phyloP scores from a whole-genome alignment of 352 stramenopile species.

The Phytophthora pseudosyringae region DNA sequence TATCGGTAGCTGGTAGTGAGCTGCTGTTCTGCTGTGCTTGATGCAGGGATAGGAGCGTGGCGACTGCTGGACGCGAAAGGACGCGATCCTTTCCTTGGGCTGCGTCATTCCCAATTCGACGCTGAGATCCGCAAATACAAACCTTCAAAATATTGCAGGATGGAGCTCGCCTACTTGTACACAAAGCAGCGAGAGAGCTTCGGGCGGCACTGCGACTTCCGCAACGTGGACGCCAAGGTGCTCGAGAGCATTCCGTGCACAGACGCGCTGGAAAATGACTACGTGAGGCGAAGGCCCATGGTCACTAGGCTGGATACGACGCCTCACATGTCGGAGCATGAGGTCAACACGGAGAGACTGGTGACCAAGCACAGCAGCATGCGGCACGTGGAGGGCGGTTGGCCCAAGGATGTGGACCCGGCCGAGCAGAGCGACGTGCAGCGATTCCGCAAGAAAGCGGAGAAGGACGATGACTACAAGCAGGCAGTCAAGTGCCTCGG shows the following conservation, averaged over 20 bases:
- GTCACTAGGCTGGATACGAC: constrained; percentile 90
- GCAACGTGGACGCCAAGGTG: constrained; percentile 89
- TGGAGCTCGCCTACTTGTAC: constrained; percentile 92
- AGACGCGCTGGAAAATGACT: constrained; percentile 90
- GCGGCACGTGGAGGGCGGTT: constrained; percentile 95
- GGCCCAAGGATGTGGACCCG: constrained; percentile 97
- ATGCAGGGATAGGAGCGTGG: background rate
- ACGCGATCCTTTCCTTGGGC: constrained; percentile 31
- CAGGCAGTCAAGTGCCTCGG: constrained; percentile 93
- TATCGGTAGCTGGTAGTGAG: background rate
- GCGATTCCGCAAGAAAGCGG: constrained; percentile 96
- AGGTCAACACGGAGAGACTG: constrained; percentile 95
- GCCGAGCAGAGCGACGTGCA: constrained; percentile 96
- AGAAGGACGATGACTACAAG: constrained; percentile 98
- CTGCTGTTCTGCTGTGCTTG: background rate
- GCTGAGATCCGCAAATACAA: constrained; percentile 5
- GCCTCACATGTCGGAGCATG: constrained; percentile 92
- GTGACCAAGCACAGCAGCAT: constrained; percentile 95
- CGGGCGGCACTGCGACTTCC: constrained; percentile 93
- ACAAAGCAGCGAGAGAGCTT: constrained; percentile 94
- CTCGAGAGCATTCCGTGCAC: constrained; percentile 90
- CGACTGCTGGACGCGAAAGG: constrained; percentile 26
- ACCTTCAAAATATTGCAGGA: constrained; percentile 25
- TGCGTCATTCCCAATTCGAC: constrained; percentile 29
- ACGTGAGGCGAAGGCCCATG: constrained; percentile 89